A percentile compares a stretch with the other conserved stretches of the same genome.
These are phyloP conservation scores for Themeda triandra DNA, from an alignment of 176 grass and related monocot genomes.

Conservation along the genomic window DNA sequence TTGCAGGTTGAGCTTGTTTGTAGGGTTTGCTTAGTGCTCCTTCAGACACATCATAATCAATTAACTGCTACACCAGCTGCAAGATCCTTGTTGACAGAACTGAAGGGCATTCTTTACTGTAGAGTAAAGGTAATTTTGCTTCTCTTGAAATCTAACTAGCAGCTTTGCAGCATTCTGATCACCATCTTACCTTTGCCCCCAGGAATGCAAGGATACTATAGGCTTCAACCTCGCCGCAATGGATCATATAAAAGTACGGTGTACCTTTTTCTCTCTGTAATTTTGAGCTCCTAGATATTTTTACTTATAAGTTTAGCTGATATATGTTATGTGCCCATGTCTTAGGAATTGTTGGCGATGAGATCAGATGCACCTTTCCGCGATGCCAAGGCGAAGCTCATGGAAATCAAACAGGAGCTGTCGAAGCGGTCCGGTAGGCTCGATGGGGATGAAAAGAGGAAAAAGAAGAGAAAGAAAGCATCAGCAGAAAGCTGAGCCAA, in stretches of 20 bases:
- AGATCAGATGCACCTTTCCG: slow-evolving; percentile 90
- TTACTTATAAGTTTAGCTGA: background rate
- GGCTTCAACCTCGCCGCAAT: slow-evolving; percentile 93
- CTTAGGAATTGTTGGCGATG: slow-evolving; percentile 67
- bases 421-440: slow-evolving; percentile 43
- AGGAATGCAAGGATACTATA: slow-evolving; percentile 82
- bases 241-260: slow-evolving; percentile 80
- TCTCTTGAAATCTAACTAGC: background rate
- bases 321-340: background rate
- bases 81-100: slow-evolving; percentile 60
- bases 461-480: slow-evolving; percentile 57
- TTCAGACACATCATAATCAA: slow-evolving; percentile 95
- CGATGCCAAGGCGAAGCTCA: slow-evolving; percentile 75
- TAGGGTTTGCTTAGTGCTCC: slow-evolving; percentile 71
- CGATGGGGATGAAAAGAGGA: slow-evolving; percentile 43
- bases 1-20: slow-evolving; percentile 89
- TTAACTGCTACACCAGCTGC: slow-evolving; percentile 60
- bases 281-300: background rate
- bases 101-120: slow-evolving; percentile 65
- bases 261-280: background rate
- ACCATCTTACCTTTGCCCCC: background rate
- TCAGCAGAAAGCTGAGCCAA: slow-evolving; percentile 32
- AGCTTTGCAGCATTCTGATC: background rate
- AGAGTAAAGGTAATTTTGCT: slow-evolving; percentile 72
- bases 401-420: slow-evolving; percentile 70